phyloP scores from a whole-genome alignment of 768 basidiomycete species.

The Porpolomopsis calyptriformis region DNA sequence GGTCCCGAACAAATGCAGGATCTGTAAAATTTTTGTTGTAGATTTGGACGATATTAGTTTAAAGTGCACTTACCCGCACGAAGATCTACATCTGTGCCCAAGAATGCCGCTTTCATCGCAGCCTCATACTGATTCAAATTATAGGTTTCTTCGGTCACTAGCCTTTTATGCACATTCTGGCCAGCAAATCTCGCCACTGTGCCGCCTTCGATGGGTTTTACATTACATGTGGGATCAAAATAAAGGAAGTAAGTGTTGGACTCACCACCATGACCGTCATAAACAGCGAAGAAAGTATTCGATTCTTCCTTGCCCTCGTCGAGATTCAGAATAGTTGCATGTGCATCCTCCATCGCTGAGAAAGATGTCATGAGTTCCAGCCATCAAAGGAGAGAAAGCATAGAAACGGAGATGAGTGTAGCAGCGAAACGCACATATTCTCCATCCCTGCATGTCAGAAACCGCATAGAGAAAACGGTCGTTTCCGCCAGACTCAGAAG shows the following conservation, averaged over 20 bases:
- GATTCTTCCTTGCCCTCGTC: conserved; percentile 37
- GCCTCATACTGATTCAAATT: conserved; percentile 55
- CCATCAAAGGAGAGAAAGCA: neutral
- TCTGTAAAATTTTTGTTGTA: conserved; percentile 34
- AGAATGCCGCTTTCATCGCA: conserved; percentile 80
- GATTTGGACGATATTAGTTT: neutral
- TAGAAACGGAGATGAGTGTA: neutral
- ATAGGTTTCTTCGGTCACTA: conserved; percentile 65
- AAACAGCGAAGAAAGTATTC: conserved; percentile 90
- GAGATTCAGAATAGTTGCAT: conserved; percentile 63
- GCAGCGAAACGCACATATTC: conserved; percentile 67
- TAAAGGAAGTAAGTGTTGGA: neutral
- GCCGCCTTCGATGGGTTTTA: conserved; percentile 41
- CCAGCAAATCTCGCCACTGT: conserved; percentile 85
- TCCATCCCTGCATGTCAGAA: conserved; percentile 99
- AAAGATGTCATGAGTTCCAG: neutral
- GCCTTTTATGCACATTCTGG: conserved; percentile 67
- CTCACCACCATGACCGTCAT: conserved; percentile 96
- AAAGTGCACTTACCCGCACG: conserved; percentile 50
- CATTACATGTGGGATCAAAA: no score
- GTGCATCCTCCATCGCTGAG: conserved; percentile 95
- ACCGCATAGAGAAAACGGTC: conserved; percentile 63
- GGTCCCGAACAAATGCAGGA: conserved; percentile 78
- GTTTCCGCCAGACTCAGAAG: conserved; percentile 63
- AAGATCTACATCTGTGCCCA: conserved; percentile 92